Evolutionary conservation across 257 asterid genomes (phyloP).

Genomic region (Nicotiana obtusifolia): DNA sequence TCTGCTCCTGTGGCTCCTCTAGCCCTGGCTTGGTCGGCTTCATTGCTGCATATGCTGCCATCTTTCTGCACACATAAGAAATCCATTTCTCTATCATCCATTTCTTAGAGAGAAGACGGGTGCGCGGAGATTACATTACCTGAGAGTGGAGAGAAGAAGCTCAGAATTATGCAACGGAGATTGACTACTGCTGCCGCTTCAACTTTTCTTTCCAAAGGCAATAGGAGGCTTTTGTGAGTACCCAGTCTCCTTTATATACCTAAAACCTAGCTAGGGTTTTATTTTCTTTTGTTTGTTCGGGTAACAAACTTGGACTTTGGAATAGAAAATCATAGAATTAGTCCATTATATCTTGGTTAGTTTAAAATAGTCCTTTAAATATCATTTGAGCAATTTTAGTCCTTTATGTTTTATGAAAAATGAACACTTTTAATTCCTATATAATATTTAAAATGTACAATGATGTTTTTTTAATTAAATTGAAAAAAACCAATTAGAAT

Average conservation of each 20-base stretch:
- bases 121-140: background rate
- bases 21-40: conserved; percentile 10
- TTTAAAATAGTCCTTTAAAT: no score
- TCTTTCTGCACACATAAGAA: background rate
- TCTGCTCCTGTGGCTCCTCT: background rate
- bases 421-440: no score
- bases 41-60: conserved; percentile 9
- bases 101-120: background rate
- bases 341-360: no score
- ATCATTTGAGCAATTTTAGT: no score
- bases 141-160: background rate
- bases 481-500: no score
- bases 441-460: no score
- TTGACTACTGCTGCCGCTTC: background rate
- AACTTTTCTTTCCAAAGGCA: background rate
- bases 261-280: background rate
- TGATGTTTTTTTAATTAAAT: no score
- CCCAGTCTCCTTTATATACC: background rate
- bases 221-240: background rate
- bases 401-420: no score
- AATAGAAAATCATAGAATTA: no score
- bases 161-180: background rate
- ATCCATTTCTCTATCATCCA: background rate
- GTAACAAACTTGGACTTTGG: background rate
- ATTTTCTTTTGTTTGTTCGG: background rate